Percentiles rank a stretch among this genome's conserved stretches.
Evolutionary conservation across 2,329 filamentous ascomycete species (phyloP).

Genomic region (Calonectria pauciramosa): DNA sequence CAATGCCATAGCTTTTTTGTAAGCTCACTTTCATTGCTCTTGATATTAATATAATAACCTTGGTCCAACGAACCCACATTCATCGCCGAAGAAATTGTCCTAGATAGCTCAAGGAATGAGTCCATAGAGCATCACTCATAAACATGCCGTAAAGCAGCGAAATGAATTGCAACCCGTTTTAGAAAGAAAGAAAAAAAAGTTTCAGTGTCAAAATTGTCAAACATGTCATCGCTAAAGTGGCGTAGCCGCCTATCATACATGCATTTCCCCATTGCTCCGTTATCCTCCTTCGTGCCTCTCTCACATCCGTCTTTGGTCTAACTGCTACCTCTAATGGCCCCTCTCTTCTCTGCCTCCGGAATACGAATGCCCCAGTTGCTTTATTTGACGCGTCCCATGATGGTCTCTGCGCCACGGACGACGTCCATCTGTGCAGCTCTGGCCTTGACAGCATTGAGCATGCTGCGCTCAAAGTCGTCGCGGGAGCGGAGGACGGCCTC

Average conservation of each 20-base stretch:
- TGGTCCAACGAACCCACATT: background rate
- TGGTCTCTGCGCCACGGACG: conserved; percentile 86
- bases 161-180: background rate
- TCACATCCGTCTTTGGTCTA: background rate
- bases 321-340: background rate
- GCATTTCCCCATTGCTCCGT: background rate
- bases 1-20: background rate
- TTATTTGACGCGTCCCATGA: conserved; percentile 93
- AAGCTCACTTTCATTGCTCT: background rate
- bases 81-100: background rate
- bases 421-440: conserved; percentile 89
- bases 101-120: background rate
- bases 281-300: background rate
- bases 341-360: conserved; percentile 14
- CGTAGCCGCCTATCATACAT: conserved; percentile 27
- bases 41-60: no score
- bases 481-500: conserved; percentile 88
- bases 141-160: background rate
- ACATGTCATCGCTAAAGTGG: conserved; percentile 21
- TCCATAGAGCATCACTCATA: background rate
- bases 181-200: background rate
- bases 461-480: conserved; percentile 93
- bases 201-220: background rate
- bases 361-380: conserved; percentile 11
- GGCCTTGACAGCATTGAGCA: conserved; percentile 90